Conservation (phyloP, 768 basidiomycete species). For the Boletellus ananas region DNA sequence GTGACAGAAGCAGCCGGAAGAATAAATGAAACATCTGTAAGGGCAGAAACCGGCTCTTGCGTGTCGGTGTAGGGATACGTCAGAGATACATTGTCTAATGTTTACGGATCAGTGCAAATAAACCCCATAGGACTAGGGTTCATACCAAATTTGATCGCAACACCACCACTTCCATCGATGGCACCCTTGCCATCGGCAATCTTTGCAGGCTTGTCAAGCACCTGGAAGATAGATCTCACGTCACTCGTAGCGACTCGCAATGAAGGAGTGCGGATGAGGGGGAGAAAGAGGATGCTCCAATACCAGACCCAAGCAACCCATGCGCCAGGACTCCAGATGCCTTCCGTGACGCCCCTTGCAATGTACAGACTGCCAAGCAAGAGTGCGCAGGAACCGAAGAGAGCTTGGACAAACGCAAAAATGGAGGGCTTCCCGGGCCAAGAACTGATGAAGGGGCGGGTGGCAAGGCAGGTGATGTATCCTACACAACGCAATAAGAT, state of each 20-base stretch:
- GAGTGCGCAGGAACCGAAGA: constrained; percentile 78
- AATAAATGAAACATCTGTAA: constrained; percentile 81
- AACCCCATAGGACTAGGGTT: not conserved
- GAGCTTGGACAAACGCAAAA: constrained; percentile 56
- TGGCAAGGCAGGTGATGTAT: constrained; percentile 12
- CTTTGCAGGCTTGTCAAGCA: constrained; percentile 79
- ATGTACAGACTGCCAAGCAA: constrained; percentile 55
- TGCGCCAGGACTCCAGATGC: constrained; percentile 26
- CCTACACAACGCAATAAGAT: constrained; percentile 9
- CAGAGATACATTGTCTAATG: constrained; percentile 76
- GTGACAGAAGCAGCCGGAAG: constrained; percentile 85
- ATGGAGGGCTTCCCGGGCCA: constrained; percentile 1
- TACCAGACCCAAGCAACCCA: constrained; percentile 31
- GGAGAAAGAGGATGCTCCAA: constrained; percentile 34
- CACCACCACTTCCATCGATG: constrained; percentile 65
- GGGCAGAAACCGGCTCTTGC: constrained; percentile 50
- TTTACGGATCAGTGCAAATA: not conserved
- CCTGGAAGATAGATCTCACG: constrained; percentile 72
- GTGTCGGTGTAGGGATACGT: constrained; percentile 62
- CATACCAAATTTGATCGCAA: constrained; percentile 86
- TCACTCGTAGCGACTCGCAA: constrained; percentile 73
- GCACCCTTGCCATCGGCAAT: constrained; percentile 78
- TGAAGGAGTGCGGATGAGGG: constrained; percentile 33
- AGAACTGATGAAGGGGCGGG: constrained; percentile 8
- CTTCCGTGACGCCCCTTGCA: constrained; percentile 26